These are phyloP conservation scores for Malus domestica DNA, from an alignment of 306 rosid species.

Conservation along the genomic window ASM211411v1 NC_041800.1:5325501-5326000, in stretches of 20 bases:
- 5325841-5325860: not conserved
- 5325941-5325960: slow-evolving; percentile 84
- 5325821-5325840: not conserved
- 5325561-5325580: not conserved
- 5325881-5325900: slow-evolving; percentile 7
- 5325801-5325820: too few relatives aligned
- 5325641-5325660: not conserved
- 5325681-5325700: not conserved
- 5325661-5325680: not conserved
- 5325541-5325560: not conserved
- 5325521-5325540: not conserved
- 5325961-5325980: slow-evolving; percentile 68
- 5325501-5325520: not conserved
- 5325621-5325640: not conserved
- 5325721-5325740: not conserved
- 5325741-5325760: not conserved
- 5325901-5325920: slow-evolving; percentile 1
- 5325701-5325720: not conserved
- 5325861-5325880: slow-evolving; percentile 1
- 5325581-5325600: not conserved
- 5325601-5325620: not conserved
- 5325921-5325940: slow-evolving; percentile 73
- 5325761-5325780: not conserved
- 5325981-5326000: slow-evolving; percentile 90
- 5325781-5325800: not conserved